A percentile compares a stretch with the other conserved stretches of the same genome.
Conservation (phyloP, 2,329 filamentous ascomycete genomes). For the Rhynchosporium secalis region DNA sequence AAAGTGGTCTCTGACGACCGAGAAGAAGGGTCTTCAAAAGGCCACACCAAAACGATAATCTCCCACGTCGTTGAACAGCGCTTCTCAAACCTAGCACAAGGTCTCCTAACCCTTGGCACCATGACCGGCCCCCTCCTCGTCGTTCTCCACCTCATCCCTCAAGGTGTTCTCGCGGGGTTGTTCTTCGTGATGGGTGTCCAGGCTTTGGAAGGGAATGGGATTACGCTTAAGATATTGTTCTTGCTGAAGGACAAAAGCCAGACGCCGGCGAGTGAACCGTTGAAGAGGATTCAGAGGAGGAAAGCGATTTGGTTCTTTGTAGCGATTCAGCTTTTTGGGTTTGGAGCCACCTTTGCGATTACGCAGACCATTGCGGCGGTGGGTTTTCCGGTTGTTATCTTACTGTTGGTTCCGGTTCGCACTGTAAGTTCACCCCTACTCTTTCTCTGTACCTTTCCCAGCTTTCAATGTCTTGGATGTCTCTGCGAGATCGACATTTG, state of each 20-base stretch:
- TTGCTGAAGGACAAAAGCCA: slow-evolving; percentile 63
- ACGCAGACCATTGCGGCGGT: slow-evolving; percentile 82
- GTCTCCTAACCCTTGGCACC: slow-evolving; percentile 74
- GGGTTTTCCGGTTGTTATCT: slow-evolving; percentile 60
- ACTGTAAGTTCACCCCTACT: slow-evolving; percentile 12
- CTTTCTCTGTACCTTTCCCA: background rate
- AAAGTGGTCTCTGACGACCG: slow-evolving; percentile 51
- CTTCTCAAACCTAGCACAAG: slow-evolving; percentile 75
- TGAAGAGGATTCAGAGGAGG: slow-evolving; percentile 61
- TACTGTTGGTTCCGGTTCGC: slow-evolving; percentile 33
- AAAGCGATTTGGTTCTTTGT: slow-evolving; percentile 72
- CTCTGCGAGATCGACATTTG: background rate
- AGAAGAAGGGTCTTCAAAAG: slow-evolving; percentile 57
- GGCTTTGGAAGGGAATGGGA: slow-evolving; percentile 73
- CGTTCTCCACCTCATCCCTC: slow-evolving; percentile 75
- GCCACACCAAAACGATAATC: slow-evolving; percentile 52
- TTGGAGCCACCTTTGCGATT: slow-evolving; percentile 78
- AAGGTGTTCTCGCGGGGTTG: slow-evolving; percentile 75
- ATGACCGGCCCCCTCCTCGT: slow-evolving; percentile 74
- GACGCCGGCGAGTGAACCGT: slow-evolving; percentile 59
- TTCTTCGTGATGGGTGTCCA: slow-evolving; percentile 87
- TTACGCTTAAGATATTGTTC: slow-evolving; percentile 73
- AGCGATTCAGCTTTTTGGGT: slow-evolving; percentile 65
- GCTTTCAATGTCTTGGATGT: background rate
- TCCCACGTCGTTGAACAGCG: slow-evolving; percentile 76